These are phyloP conservation scores for Phytophthora cryptogea DNA, from an alignment of 352 stramenopile genomes.

Conservation along the genomic window DNA sequence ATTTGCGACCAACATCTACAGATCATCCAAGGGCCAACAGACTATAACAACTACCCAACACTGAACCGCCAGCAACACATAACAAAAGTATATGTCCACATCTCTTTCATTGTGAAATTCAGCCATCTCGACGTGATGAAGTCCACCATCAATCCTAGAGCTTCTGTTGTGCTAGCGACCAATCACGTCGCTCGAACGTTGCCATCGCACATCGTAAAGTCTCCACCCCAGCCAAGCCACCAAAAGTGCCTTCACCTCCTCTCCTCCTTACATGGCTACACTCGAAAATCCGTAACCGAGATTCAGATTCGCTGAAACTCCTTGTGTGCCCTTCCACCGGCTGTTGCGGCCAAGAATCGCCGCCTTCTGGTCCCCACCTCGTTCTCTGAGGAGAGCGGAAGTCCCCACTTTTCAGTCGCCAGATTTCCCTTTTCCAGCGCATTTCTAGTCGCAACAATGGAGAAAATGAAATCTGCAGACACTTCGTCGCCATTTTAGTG, in stretches of 20 bases:
- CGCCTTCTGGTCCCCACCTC: too few species aligned
- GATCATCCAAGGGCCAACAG: too few species aligned
- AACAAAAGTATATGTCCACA: too few species aligned
- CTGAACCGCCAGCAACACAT: too few species aligned
- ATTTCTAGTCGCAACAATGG: background rate
- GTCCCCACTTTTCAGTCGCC: constrained; percentile 4
- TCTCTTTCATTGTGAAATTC: too few species aligned
- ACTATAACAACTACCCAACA: too few species aligned
- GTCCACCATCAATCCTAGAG: background rate
- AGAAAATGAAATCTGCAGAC: background rate
- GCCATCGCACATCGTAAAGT: background rate
- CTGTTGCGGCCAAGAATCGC: background rate
- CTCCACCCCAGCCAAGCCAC: too few species aligned
- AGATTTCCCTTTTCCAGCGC: constrained; percentile 27
- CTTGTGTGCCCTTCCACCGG: background rate
- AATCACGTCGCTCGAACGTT: background rate
- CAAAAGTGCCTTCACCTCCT: background rate
- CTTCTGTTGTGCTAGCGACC: background rate
- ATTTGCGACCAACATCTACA: too few species aligned
- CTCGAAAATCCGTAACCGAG: background rate
- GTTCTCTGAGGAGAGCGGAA: background rate
- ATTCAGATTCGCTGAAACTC: background rate
- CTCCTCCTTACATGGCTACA: background rate
- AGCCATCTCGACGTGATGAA: background rate
- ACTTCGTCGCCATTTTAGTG: background rate